Evolutionary conservation across 2,329 filamentous ascomycete genomes (phyloP), one percentile per base, ranked within the genome.

Genomic region (Cytospora mali): DNA sequence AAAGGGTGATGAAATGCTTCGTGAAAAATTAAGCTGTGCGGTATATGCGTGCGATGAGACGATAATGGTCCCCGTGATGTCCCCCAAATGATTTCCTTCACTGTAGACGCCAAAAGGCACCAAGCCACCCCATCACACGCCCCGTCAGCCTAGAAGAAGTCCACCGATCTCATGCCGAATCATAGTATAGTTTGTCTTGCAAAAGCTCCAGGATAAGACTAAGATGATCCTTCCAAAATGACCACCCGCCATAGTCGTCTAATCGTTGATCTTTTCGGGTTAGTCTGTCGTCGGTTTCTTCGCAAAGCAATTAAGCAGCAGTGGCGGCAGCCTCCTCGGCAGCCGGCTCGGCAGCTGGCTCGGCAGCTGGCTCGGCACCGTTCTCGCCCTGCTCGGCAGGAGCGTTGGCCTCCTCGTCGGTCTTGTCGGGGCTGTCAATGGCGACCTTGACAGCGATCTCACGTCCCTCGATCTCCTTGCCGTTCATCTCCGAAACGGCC

Each of bases 391-490:
- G 68, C 7, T 74, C 75, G 57, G 75, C 74, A 62, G 77, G 77
- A 67, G 79, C 79, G 72, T 84, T 89, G 73, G 90, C 87, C 76
- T 97, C 94, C 80, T 97, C 94, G 68, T 89, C 86, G 65, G 86
- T 88, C 90, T 98, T 99, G 81, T 96, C 94, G 68, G 95, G 95
- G 85, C 93, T 97, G 84, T 99, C 95, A 75, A 99, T 98, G 75
- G 95, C 95, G 76, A 99, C 93, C 91, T 99, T 99, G 86, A 99
- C 95, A 69, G 95, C 95, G 71, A 99, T 99, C 84, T 98, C 94
- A 74, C 95, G 94, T 68, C 94, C 95, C 79, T 98, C 95, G 70
- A 99, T 95, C 77, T 97, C 92, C 88, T 97, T 98, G 81, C 93
- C 95, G 81, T 99, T 97, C 95, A 99, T 99, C 85, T 99, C 95